Percentiles rank a stretch among this genome's conserved stretches.
Conservation (phyloP, 2,329 filamentous ascomycete genomes). For the Didymellaceae sp. region DNA sequence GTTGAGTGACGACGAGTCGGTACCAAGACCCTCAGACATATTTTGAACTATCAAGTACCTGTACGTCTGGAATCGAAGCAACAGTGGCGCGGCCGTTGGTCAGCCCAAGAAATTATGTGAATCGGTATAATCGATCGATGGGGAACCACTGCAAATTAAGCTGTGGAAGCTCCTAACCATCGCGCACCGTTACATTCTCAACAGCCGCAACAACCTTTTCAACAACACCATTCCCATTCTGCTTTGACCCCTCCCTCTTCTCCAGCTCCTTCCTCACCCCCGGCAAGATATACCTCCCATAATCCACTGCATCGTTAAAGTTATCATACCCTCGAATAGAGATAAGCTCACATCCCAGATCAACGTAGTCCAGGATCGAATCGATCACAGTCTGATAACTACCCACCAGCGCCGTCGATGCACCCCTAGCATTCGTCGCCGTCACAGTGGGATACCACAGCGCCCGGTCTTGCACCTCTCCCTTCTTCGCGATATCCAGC, state of each 20-base stretch:
- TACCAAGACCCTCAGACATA: no score
- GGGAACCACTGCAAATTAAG: no score
- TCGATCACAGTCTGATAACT: slow-evolving; percentile 24
- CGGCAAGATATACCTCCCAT: slow-evolving; percentile 21
- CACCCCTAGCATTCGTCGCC: slow-evolving; percentile 19
- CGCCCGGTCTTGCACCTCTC: slow-evolving; percentile 22
- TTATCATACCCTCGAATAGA: slow-evolving; percentile 26
- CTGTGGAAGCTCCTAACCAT: no score
- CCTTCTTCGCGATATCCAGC: slow-evolving; percentile 21
- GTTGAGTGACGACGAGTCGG: no score
- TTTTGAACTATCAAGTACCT: no score
- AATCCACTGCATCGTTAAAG: slow-evolving; percentile 23
- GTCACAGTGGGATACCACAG: slow-evolving; percentile 25
- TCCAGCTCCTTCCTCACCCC: slow-evolving; percentile 17
- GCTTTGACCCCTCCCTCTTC: slow-evolving; percentile 8
- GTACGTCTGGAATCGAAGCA: no score
- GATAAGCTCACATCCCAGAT: slow-evolving; percentile 21
- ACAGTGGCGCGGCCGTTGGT: no score
- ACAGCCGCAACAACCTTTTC: slow-evolving; percentile 23
- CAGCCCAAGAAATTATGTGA: no score
- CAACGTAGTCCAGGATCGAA: slow-evolving; percentile 23
- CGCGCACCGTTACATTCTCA: slow-evolving; percentile 15
- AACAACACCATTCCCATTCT: slow-evolving; percentile 6
- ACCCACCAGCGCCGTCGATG: slow-evolving; percentile 20
- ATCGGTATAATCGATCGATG: no score